Percentiles rank a stretch among this genome's conserved stretches.
Evolutionary conservation across 768 basidiomycete genomes (phyloP).

Genomic region (Rhodotorula graminis): DNA sequence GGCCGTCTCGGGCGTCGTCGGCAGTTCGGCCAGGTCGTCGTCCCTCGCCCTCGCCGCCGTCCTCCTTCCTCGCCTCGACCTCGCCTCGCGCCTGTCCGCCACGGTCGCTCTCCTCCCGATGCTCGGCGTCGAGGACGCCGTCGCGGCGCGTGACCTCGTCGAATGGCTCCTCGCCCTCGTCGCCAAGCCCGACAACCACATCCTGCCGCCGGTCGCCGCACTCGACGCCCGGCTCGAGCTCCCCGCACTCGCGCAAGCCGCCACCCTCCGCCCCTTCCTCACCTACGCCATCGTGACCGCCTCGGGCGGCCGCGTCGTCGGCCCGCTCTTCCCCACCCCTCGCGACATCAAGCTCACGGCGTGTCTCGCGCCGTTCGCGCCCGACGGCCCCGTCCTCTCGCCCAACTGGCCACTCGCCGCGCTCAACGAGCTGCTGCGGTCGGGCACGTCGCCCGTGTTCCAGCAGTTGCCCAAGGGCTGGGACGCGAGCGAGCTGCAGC

Average conservation of each 20-base stretch:
- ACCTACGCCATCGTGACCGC: conserved; percentile 26
- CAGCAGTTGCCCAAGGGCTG: conserved; percentile 62
- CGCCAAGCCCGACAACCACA: too few species aligned
- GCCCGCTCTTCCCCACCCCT: conserved; percentile 44
- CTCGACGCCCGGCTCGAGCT: conserved; percentile 19
- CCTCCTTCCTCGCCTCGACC: neutral
- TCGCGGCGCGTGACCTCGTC: conserved; percentile 54
- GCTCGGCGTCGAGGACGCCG: conserved; percentile 45
- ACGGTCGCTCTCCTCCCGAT: conserved; percentile 11
- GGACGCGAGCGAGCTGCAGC: conserved; percentile 72
- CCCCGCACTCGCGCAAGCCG: neutral
- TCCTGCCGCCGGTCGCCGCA: neutral
- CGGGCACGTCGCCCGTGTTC: conserved; percentile 68
- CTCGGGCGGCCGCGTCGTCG: conserved; percentile 21
- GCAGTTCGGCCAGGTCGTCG: accelerated
- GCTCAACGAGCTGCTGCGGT: conserved; percentile 72
- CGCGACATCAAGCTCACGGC: conserved; percentile 57
- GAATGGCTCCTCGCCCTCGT: conserved; percentile 6
- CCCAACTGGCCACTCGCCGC: conserved; percentile 67
- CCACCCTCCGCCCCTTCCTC: conserved; percentile 25
- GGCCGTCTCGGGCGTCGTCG: neutral
- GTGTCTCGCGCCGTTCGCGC: conserved; percentile 33
- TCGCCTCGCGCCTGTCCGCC: neutral
- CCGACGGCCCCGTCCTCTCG: conserved; percentile 54
- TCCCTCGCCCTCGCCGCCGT: neutral